Conservation (phyloP, 2,329 filamentous ascomycete species). For the Fusarium pseudoanthophilum region DNA sequence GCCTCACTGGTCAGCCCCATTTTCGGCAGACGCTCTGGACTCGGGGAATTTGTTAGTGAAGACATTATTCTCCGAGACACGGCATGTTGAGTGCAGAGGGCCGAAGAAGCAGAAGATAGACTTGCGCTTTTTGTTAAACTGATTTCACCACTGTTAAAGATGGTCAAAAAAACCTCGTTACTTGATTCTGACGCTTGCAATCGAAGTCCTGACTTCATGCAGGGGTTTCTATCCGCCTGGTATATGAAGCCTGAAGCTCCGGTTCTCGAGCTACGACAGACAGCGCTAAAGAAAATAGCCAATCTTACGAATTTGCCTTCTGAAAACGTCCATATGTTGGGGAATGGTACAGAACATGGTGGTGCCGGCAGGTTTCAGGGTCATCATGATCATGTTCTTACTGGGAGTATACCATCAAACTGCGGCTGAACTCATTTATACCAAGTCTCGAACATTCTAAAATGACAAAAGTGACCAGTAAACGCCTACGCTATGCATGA, state of each 20-base stretch:
- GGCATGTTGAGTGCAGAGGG: background rate
- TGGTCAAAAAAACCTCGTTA: rapidly evolving
- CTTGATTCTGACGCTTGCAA: background rate
- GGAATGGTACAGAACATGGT: too few relatives aligned
- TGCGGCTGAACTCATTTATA: background rate
- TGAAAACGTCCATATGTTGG: background rate
- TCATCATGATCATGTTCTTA: background rate
- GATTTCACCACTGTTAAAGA: background rate
- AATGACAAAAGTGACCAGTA: background rate
- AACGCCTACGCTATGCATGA: slow-evolving; percentile 44
- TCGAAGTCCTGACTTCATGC: background rate
- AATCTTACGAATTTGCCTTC: background rate
- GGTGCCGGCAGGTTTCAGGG: background rate
- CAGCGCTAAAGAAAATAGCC: background rate
- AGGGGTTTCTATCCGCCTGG: background rate
- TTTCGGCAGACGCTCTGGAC: background rate
- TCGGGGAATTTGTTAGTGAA: background rate
- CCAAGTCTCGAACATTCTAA: background rate
- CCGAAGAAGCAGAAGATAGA: background rate
- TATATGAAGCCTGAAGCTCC: too few relatives aligned
- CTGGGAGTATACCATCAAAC: background rate
- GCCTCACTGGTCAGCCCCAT: background rate
- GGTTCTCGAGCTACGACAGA: too few relatives aligned
- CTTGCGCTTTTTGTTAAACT: rapidly evolving
- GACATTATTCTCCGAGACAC: background rate